Evolutionary conservation across 176 grass and related monocot genomes (phyloP), one percentile per base, ranked within the genome.

Genomic region (Oryza australiensis): DNA sequence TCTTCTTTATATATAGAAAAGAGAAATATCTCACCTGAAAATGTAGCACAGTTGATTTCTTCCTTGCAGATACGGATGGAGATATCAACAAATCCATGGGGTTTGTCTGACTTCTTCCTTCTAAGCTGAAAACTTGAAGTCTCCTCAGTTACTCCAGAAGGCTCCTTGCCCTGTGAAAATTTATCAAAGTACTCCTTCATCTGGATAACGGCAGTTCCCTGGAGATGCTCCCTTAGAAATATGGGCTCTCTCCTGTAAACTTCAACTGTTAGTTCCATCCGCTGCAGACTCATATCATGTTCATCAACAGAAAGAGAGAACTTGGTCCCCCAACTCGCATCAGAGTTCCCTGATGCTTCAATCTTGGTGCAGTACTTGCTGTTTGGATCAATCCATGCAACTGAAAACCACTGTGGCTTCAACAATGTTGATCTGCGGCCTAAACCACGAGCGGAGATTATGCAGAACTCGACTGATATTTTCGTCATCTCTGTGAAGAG

Each of bases 351-450:
- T 0, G 90, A 95, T 0, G 72, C 70, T 35, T 98, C 92, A 18
- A 95, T 79, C 79, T 93, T 98, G 26, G 95, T 98, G 83, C 92
- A 98, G 70, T 95, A 98, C 26, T 98, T 98, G 79, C 62, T 89
- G 75, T 83, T 79, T 37, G 86, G 82, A 74, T 82, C 80, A 64
- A 73, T 53, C 80, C 80, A 82, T 82, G 68, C 55, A 13, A 82
- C 26, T 6, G 68, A 82, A 70, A 82, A 82, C 80, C 80, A 82
- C 7, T 82, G 80, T 64, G 68, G 37, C 55, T 82, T 82, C 12
- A 82, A 53, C 53, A 82, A 32, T 2, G 26, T 63, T 0, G 80
- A 46, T 82, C n/a, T 82, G 26, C 26, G 55, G 10, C 68, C 53
- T 32, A 73, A 70, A 27, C 80, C 68, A 3, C 80, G 37, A 3